A percentile compares a stretch with the other conserved stretches of the same genome.
phyloP scores from a whole-genome alignment of 768 basidiomycete genomes.

The Saitozyma podzolica region DNA sequence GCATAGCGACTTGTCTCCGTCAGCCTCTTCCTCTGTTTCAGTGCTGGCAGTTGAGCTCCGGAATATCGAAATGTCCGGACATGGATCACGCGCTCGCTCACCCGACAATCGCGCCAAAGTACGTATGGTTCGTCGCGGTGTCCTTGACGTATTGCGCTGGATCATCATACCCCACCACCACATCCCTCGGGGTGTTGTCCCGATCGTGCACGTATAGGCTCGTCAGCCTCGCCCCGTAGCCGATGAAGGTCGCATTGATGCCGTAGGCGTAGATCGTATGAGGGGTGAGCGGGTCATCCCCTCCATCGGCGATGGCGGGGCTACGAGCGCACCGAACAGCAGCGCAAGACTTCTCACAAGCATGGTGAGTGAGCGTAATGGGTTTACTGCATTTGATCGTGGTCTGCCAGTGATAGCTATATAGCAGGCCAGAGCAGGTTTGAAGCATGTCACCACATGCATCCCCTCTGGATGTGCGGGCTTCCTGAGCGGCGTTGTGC shows the following conservation, averaged over 20 bases:
- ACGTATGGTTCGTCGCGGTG: slow-evolving; percentile 23
- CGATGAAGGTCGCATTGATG: slow-evolving; percentile 63
- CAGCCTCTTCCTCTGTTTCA: neutral
- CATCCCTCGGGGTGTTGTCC: slow-evolving; percentile 57
- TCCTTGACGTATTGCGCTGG: slow-evolving; percentile 52
- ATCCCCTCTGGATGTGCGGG: too few species aligned
- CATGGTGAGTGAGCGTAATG: too few species aligned
- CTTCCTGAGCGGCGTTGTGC: too few species aligned
- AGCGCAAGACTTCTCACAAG: too few species aligned
- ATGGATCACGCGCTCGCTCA: slow-evolving; percentile 9
- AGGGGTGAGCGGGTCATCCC: slow-evolving; percentile 24
- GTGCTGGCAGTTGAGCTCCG: too few species aligned
- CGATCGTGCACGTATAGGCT: slow-evolving; percentile 63
- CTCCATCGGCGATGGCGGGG: too few species aligned
- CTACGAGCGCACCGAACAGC: too few species aligned
- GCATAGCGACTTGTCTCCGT: slow-evolving; percentile 56
- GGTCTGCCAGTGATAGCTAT: too few species aligned
- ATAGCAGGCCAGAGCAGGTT: too few species aligned
- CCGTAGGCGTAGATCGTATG: slow-evolving; percentile 27
- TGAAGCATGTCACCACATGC: too few species aligned
- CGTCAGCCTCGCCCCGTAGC: slow-evolving; percentile 62
- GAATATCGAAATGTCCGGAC: too few species aligned
- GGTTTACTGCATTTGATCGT: too few species aligned
- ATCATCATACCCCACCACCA: slow-evolving; percentile 64
- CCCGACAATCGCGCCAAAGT: slow-evolving; percentile 35